phyloP scores from a whole-genome alignment of 805 yeast species.

The Cyberlindnera galapagoensis region DNA sequence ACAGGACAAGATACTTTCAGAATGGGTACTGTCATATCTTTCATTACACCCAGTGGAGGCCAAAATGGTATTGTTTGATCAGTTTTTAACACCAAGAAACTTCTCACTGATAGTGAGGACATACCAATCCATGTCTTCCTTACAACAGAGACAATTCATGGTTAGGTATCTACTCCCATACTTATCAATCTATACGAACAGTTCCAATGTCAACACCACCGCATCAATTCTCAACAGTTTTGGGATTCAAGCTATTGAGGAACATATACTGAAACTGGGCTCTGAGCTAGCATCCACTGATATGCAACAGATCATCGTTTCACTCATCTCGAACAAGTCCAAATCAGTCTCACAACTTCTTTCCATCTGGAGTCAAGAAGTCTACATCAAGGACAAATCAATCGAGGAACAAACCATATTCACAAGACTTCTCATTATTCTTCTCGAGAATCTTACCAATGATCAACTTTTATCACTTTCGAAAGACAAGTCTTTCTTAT shows the following conservation, averaged over 20 bases:
- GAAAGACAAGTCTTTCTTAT: constrained; percentile 34
- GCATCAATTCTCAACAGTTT: constrained; percentile 11
- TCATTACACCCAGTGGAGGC: constrained; percentile 23
- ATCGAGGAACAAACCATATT: constrained; percentile 37
- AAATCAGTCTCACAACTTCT: constrained; percentile 11
- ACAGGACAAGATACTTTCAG: constrained; percentile 2
- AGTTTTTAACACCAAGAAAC: constrained; percentile 8
- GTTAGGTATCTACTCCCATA: constrained; percentile 16
- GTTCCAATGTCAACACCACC: constrained; percentile 6
- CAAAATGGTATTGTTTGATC: constrained; percentile 9
- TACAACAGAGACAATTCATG: constrained; percentile 16
- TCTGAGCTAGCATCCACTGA: constrained; percentile 6
- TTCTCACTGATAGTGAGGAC: constrained; percentile 2
- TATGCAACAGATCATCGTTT: constrained; percentile 11
- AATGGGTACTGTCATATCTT: constrained; percentile 14
- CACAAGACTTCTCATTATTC: constrained; percentile 40
- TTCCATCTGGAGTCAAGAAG: constrained; percentile 31
- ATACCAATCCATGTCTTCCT: constrained; percentile 5
- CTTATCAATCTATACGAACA: constrained; percentile 5
- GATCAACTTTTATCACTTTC: constrained; percentile 27
- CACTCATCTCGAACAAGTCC: constrained; percentile 4
- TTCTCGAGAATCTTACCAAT: constrained; percentile 23
- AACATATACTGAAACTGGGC: constrained; percentile 1
- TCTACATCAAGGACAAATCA: constrained; percentile 33
- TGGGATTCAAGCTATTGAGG: constrained; percentile 6